Conservation (phyloP, 108 stramenopile genomes). For the Nitzschia sp. region DNA sequence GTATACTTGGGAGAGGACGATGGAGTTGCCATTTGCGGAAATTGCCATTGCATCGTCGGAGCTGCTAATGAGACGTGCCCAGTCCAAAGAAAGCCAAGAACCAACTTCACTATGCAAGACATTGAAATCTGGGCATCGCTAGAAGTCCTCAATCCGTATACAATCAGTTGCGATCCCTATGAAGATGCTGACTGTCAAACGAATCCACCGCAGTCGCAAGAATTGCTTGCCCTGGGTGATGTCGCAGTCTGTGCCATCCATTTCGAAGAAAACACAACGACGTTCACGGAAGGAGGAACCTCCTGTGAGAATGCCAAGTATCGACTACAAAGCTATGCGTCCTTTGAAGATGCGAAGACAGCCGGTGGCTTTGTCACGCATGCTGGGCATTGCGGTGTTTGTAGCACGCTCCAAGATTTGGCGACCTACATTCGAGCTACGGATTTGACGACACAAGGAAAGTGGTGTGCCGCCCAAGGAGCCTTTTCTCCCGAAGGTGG, state of each 20-base stretch:
- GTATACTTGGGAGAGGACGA: neutral
- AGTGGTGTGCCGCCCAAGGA: constrained; percentile 18
- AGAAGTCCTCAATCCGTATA: constrained; percentile 24
- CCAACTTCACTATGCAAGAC: neutral
- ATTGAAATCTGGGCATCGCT: constrained; percentile 16
- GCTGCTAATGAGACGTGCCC: constrained; percentile 1
- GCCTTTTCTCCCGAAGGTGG: constrained; percentile 22
- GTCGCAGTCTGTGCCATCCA: constrained; percentile 35
- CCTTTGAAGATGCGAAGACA: constrained; percentile 6
- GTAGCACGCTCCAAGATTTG: constrained; percentile 40
- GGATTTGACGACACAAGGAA: constrained; percentile 24
- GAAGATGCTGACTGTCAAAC: constrained; percentile 7
- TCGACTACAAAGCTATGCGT: constrained; percentile 17
- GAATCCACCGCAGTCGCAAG: constrained; percentile 15
- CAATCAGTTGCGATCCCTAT: constrained; percentile 30
- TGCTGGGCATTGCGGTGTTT: constrained; percentile 33
- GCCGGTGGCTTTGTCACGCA: constrained; percentile 42
- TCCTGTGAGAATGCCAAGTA: neutral
- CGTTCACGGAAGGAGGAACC: neutral
- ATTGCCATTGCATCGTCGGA: constrained; percentile 21
- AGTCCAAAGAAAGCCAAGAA: neutral
- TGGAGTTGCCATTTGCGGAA: constrained; percentile 11
- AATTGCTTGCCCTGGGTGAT: constrained; percentile 9
- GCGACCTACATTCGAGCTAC: constrained; percentile 27
- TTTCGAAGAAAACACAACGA: constrained; percentile 16